Conservation (phyloP, 306 rosid species). For the Datisca glomerata region DNA sequence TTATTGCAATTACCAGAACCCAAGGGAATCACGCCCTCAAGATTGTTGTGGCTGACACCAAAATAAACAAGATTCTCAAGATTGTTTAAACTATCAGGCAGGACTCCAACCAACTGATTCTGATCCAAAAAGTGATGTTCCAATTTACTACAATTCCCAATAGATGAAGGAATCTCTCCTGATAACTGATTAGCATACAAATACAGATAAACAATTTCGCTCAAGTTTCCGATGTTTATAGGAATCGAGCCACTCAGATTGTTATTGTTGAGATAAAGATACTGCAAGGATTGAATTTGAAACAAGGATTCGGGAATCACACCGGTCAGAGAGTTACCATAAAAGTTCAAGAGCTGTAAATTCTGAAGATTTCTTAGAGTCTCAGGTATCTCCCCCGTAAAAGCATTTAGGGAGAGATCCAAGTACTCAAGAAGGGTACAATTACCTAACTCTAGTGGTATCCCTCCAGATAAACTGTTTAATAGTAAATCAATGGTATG, state of each 20-base stretch:
- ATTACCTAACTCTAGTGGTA: constrained; percentile 34
- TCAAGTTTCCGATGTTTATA: constrained; percentile 34
- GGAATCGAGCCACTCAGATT: constrained; percentile 47
- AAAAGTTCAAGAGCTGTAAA: constrained; percentile 19
- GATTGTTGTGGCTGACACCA: constrained; percentile 18
- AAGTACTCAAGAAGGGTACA: constrained; percentile 29
- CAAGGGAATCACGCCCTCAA: constrained; percentile 49
- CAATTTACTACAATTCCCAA: constrained; percentile 46
- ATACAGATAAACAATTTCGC: constrained; percentile 19
- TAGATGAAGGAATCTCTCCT: constrained; percentile 51
- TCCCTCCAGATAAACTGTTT: constrained; percentile 29
- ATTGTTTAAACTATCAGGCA: constrained; percentile 41
- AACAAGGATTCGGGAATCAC: constrained; percentile 39
- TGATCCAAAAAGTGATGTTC: constrained; percentile 20
- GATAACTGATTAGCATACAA: constrained; percentile 29
- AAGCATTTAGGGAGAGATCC: constrained; percentile 28
- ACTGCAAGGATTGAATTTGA: constrained; percentile 22
- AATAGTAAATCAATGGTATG: constrained; percentile 19
- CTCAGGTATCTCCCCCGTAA: constrained; percentile 40
- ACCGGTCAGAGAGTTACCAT: constrained; percentile 26
- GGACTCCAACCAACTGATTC: constrained; percentile 34
- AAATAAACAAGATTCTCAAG: constrained; percentile 28
- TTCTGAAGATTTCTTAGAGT: constrained; percentile 20
- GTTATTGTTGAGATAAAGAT: constrained; percentile 27
- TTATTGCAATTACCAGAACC: constrained; percentile 32